A percentile compares a stretch with the other conserved stretches of the same genome.
These are phyloP conservation scores for Ceratocystis diversiconidia DNA, from an alignment of 2,329 filamentous ascomycete genomes.

Conservation along the genomic window DNA sequence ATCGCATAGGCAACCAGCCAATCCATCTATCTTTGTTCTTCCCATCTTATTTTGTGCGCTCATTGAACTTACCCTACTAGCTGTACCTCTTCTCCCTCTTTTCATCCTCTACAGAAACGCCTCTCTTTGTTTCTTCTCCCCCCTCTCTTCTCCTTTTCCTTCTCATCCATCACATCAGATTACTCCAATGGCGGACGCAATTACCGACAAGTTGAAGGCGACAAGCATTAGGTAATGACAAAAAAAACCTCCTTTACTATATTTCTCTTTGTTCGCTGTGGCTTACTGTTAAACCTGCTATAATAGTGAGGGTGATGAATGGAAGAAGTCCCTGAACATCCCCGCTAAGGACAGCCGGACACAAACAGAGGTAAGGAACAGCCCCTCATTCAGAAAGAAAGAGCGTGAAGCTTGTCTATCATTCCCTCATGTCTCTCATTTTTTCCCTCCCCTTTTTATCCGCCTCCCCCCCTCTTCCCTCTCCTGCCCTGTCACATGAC, in stretches of 20 bases:
- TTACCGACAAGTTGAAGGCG: slow-evolving; percentile 32
- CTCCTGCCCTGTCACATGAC: not conserved
- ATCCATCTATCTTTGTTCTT: not conserved
- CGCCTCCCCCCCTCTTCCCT: too few relatives aligned
- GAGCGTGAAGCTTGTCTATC: not conserved
- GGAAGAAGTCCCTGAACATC: slow-evolving; percentile 59
- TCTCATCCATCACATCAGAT: slow-evolving; percentile 20
- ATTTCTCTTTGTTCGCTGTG: not conserved
- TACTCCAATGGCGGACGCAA: slow-evolving; percentile 32
- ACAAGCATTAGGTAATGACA: slow-evolving; percentile 29
- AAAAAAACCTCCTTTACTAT: not conserved
- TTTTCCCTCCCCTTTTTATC: not conserved
- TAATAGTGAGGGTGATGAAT: slow-evolving; percentile 42
- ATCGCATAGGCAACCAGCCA: not conserved
- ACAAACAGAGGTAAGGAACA: slow-evolving; percentile 56
- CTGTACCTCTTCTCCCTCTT: not conserved
- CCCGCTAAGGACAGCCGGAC: slow-evolving; percentile 62
- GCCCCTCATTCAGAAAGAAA: not conserved
- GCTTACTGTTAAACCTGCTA: slow-evolving; percentile 21
- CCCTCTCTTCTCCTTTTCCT: not conserved
- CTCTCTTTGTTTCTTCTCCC: not conserved
- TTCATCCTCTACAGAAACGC: not conserved
- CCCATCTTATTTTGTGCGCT: not conserved
- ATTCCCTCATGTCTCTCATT: slow-evolving; percentile 18
- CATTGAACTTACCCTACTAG: not conserved